Evolutionary conservation across 495 filamentous ascomycete genomes (phyloP).

Genomic region (Penicillium odoratum): DNA sequence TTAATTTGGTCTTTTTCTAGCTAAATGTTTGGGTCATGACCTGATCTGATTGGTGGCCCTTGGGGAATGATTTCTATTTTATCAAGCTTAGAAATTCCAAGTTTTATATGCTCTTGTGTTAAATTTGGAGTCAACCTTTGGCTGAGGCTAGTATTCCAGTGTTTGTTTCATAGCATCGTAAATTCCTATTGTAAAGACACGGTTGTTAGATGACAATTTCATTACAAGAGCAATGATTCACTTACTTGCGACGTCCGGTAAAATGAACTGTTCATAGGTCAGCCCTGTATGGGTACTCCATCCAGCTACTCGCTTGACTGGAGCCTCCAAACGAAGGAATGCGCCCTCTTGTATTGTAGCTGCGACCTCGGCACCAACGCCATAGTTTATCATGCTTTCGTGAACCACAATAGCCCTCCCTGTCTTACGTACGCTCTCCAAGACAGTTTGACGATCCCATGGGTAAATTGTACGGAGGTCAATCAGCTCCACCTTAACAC

Average conservation of each 20-base stretch:
- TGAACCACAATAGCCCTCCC: slow-evolving; percentile 91
- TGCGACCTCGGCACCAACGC: slow-evolving; percentile 90
- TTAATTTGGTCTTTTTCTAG: too few relatives aligned
- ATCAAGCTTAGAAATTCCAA: neutral
- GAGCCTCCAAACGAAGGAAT: slow-evolving; percentile 88
- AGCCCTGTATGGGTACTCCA: slow-evolving; percentile 88
- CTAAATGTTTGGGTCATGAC: neutral
- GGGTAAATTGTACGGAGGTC: slow-evolving; percentile 92
- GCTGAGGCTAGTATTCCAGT: slow-evolving; percentile 49
- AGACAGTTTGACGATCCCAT: slow-evolving; percentile 85
- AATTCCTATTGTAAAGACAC: slow-evolving; percentile 17
- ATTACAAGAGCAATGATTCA: slow-evolving; percentile 28
- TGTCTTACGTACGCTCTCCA: slow-evolving; percentile 86
- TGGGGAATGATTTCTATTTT: neutral
- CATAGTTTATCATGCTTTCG: slow-evolving; percentile 94
- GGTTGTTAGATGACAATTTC: neutral
- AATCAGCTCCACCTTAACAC: slow-evolving; percentile 81
- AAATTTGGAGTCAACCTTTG: neutral
- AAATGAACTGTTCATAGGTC: slow-evolving; percentile 80
- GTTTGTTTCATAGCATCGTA: slow-evolving; percentile 52
- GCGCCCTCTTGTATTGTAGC: slow-evolving; percentile 88
- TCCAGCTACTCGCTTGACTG: slow-evolving; percentile 85
- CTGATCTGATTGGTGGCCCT: neutral
- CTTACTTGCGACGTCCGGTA: slow-evolving; percentile 91
- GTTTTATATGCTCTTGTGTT: neutral